A percentile compares a stretch with the other conserved stretches of the same genome.
Conservation (phyloP, 805 yeast genomes). For the Candida bentonensis region DNA sequence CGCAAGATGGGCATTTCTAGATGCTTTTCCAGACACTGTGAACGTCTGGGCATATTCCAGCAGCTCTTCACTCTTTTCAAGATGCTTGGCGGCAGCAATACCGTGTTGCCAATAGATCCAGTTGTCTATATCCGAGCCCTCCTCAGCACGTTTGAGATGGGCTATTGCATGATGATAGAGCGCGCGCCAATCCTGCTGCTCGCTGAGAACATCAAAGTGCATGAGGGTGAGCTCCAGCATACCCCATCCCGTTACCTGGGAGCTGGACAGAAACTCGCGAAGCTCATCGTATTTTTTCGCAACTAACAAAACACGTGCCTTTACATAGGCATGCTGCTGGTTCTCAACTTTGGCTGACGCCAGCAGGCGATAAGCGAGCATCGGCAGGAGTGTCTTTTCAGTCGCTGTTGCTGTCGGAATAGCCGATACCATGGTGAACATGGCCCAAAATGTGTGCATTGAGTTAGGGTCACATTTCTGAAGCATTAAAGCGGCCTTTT, state of each 20-base stretch:
- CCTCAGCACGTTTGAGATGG: neutral
- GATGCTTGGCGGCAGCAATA: slow-evolving; percentile 30
- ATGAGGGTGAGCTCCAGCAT: slow-evolving; percentile 50
- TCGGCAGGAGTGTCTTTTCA: slow-evolving; percentile 40
- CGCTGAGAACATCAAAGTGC: slow-evolving; percentile 28
- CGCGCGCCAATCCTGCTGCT: slow-evolving; percentile 28
- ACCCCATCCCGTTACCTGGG: slow-evolving; percentile 15
- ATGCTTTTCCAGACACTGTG: slow-evolving; percentile 11
- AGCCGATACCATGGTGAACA: slow-evolving; percentile 20
- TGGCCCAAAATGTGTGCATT: neutral
- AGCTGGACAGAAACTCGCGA: slow-evolving; percentile 16
- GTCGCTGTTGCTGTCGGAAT: slow-evolving; percentile 25
- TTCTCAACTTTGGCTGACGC: slow-evolving; percentile 27
- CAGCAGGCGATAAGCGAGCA: slow-evolving; percentile 45
- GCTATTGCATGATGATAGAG: slow-evolving; percentile 21
- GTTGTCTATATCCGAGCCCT: slow-evolving; percentile 45
- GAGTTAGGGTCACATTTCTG: neutral
- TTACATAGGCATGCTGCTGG: slow-evolving; percentile 56
- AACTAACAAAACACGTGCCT: slow-evolving; percentile 34
- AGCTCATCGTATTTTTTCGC: slow-evolving; percentile 25
- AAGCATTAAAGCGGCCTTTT: slow-evolving; percentile 28
- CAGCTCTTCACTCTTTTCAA: slow-evolving; percentile 24
- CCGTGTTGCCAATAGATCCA: slow-evolving; percentile 58
- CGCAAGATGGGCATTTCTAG: slow-evolving; percentile 49
- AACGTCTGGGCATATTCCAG: slow-evolving; percentile 15